A percentile compares a stretch with the other conserved stretches of the same genome.
Evolutionary conservation across 306 rosid genomes (phyloP).

Genomic region (Begonia masoniana): DNA sequence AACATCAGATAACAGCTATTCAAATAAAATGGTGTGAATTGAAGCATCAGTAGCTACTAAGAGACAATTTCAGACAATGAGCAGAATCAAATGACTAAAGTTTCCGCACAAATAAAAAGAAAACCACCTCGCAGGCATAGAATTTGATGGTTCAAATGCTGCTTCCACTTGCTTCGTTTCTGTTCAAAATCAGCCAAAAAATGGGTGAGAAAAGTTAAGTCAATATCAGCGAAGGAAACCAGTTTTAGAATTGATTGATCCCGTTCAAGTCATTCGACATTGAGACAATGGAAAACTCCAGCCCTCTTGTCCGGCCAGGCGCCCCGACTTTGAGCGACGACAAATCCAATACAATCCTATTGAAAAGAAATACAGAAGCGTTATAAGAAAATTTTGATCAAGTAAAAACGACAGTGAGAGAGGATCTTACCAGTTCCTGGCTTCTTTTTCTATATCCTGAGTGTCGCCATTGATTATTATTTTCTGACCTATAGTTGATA

Average conservation of each 20-base stretch:
- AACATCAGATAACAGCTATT: too few relatives aligned
- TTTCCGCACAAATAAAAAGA: background rate
- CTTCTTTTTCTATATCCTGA: conserved; percentile 35
- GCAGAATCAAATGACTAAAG: background rate
- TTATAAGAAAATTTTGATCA: conserved; percentile 4
- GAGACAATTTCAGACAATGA: background rate
- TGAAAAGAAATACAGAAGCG: conserved; percentile 4
- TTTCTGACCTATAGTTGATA: conserved; percentile 45
- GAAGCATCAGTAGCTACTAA: too few relatives aligned
- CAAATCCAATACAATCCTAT: conserved; percentile 69
- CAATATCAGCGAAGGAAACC: conserved; percentile 12
- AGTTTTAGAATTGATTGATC: conserved; percentile 29
- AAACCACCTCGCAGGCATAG: conserved; percentile 3
- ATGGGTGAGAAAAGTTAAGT: background rate
- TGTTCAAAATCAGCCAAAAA: conserved; percentile 5
- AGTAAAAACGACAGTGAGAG: background rate
- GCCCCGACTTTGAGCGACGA: conserved; percentile 74
- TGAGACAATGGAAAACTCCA: conserved; percentile 31
- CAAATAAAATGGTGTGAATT: background rate
- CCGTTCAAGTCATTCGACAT: conserved; percentile 25
- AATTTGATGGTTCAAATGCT: background rate
- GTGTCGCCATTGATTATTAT: conserved; percentile 38
- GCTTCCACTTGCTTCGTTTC: conserved; percentile 2
- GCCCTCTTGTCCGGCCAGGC: conserved; percentile 90
- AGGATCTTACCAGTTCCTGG: conserved; percentile 49